Base-by-base conservation (phyloP, 164 flowering plant genomes). In the Annona cherimola region DNA sequence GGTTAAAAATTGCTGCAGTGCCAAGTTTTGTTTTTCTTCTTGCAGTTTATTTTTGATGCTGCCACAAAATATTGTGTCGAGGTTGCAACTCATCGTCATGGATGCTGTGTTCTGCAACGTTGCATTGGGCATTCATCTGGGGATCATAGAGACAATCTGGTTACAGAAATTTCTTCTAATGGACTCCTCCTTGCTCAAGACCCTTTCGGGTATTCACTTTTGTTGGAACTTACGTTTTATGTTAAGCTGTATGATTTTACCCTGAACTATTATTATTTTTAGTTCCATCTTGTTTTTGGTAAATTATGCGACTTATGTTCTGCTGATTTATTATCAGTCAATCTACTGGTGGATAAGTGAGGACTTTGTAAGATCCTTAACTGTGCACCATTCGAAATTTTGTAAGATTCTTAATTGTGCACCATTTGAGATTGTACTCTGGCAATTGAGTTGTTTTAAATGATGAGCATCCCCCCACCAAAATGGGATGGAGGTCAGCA, bases 11-110 rank as follows among this genome's bases (percentile, higher is more conserved):
- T 26, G 35, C 35, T 26, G 35, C 35, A 26, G 35, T 26, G 20
- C n/a, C 20, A 68, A n/a, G n/a, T 41, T 57, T 16, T 70, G 42
- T 44, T 2, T 16, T 4, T 61, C 5, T 61, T 19, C 44, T 44
- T 61, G 73, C 89, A 86, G 87, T 84, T 86, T 73, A 78, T 85
- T 61, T 84, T 83, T 66, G 71, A 64, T 63, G 83, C 84, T 63
- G 87, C 87, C 70, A 80, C 81, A 73, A 83, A 80, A 61, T 77
- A 73, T 54, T 85, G 89, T 74, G 79, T 84, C 39, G 83, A 85
- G 4, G 82, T 87, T 69, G 88, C 87, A 19, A 84, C 84, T 61
- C 86, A 87, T 72, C 80, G 71, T 63, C 86, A 83, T 75, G 90
- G 90, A 4, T 85, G 87, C 61, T 82, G 86, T 70, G 88, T 84